phyloP scores from a whole-genome alignment of 208 protist genomes.

The Leishmania mexicana region DNA sequence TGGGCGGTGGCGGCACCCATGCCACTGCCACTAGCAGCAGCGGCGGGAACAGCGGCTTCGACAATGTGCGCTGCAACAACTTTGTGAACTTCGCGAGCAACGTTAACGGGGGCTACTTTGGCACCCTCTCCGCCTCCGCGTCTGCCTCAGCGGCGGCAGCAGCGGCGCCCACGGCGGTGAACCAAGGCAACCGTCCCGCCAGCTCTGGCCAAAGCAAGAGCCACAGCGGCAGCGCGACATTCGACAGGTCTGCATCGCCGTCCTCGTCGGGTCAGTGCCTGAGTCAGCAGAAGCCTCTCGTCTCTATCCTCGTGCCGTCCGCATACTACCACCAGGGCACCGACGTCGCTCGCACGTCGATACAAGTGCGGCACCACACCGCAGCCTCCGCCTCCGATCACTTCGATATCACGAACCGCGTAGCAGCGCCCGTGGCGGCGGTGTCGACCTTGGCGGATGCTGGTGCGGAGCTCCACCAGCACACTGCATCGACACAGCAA shows the following conservation, averaged over 20 bases:
- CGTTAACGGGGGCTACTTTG: slow-evolving; percentile 17
- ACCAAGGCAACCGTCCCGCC: neutral
- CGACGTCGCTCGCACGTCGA: neutral
- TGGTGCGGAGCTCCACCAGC: neutral
- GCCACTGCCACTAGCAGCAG: slow-evolving; percentile 3
- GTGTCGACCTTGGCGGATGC: neutral
- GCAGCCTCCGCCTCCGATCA: slow-evolving; percentile 6
- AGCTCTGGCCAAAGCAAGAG: neutral
- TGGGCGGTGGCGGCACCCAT: neutral
- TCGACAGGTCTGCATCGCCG: neutral
- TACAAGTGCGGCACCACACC: slow-evolving; percentile 20
- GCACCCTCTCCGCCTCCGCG: neutral
- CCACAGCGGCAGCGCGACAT: neutral
- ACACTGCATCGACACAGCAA: slow-evolving; percentile 10
- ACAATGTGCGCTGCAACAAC: slow-evolving; percentile 27
- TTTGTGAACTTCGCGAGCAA: slow-evolving; percentile 25
- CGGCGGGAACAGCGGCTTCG: slow-evolving; percentile 2
- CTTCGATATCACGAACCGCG: slow-evolving; percentile 37
- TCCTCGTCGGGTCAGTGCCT: neutral
- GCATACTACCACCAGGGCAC: neutral
- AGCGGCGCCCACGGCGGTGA: neutral
- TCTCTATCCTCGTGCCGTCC: neutral
- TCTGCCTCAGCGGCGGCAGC: neutral
- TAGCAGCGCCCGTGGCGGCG: neutral
- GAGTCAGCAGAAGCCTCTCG: neutral